A percentile compares a stretch with the other conserved stretches of the same genome.
Conservation (phyloP, 768 basidiomycete species). For the Mycena epipterygia region DNA sequence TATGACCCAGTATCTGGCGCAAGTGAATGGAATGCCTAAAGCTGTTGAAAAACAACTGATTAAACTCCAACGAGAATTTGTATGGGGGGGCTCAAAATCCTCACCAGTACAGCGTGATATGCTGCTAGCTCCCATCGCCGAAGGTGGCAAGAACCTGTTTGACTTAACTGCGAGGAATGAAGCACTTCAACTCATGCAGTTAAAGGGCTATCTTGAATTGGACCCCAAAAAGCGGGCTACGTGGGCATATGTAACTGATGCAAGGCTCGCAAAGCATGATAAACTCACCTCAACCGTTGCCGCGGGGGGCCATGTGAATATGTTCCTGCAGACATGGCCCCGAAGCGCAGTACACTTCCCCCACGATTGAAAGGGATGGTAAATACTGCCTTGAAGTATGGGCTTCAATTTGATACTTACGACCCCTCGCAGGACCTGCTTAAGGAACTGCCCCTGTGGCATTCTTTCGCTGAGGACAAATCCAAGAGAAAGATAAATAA, state of each 20-base stretch:
- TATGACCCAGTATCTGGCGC: constrained; percentile 50
- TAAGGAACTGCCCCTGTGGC: neutral
- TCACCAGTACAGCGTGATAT: constrained; percentile 37
- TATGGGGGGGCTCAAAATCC: constrained; percentile 39
- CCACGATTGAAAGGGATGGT: neutral
- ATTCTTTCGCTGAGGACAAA: neutral
- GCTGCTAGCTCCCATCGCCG: constrained; percentile 21
- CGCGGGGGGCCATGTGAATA: constrained; percentile 2
- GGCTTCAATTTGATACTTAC: neutral
- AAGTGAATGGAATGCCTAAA: constrained; percentile 54
- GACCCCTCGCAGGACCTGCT: neutral
- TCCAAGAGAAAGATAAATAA: neutral
- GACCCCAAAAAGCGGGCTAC: constrained; percentile 31
- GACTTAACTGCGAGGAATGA: constrained; percentile 43
- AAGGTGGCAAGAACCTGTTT: constrained; percentile 44
- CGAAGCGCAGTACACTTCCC: neutral
- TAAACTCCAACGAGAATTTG: constrained; percentile 41
- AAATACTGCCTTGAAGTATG: neutral
- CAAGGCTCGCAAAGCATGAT: constrained; percentile 22
- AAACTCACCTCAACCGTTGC: too few species aligned
- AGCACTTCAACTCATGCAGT: constrained; percentile 41
- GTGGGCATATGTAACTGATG: constrained; percentile 49
- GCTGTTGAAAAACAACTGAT: constrained; percentile 36
- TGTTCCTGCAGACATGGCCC: neutral
- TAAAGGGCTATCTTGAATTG: constrained; percentile 42